phyloP scores from a whole-genome alignment of 768 basidiomycete species.

The Boletales sp. region DNA sequence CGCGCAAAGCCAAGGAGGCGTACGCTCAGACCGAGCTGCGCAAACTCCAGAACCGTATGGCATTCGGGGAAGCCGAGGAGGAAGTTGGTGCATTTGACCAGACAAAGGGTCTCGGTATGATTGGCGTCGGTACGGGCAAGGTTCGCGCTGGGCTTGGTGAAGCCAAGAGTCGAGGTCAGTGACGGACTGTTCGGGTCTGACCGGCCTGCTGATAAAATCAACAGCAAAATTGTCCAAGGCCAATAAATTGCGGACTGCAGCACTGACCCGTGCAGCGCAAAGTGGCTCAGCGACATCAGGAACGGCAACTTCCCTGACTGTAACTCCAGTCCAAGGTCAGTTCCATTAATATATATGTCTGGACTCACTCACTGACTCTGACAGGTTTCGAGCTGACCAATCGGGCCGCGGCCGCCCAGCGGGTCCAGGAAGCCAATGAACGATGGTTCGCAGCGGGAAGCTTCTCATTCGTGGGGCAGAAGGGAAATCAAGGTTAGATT shows the following conservation, averaged over 20 bases:
- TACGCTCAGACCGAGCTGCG: constrained; percentile 95
- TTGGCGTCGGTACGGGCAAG: constrained; percentile 82
- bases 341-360: not conserved
- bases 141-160: constrained; percentile 87
- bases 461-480: constrained; percentile 73
- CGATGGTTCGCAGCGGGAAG: constrained; percentile 90
- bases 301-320: constrained; percentile 86
- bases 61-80: constrained; percentile 91
- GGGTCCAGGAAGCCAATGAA: constrained; percentile 94
- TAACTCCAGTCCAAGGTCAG: constrained; percentile 93
- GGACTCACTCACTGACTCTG: constrained; percentile 12
- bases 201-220: constrained; percentile 1
- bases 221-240: constrained; percentile 94
- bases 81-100: constrained; percentile 97
- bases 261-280: constrained; percentile 74
- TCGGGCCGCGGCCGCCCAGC: constrained; percentile 75
- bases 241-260: constrained; percentile 86
- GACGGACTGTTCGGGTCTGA: not conserved
- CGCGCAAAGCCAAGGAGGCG: constrained; percentile 97
- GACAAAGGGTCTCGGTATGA: constrained; percentile 98
- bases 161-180: constrained; percentile 84
- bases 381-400: constrained; percentile 91
- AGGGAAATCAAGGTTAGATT: constrained; percentile 33
- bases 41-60: constrained; percentile 96
- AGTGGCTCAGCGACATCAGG: constrained; percentile 58